These are phyloP conservation scores for Lavandula angustifolia DNA, from an alignment of 257 asterid genomes.

Conservation along the genomic window DNA sequence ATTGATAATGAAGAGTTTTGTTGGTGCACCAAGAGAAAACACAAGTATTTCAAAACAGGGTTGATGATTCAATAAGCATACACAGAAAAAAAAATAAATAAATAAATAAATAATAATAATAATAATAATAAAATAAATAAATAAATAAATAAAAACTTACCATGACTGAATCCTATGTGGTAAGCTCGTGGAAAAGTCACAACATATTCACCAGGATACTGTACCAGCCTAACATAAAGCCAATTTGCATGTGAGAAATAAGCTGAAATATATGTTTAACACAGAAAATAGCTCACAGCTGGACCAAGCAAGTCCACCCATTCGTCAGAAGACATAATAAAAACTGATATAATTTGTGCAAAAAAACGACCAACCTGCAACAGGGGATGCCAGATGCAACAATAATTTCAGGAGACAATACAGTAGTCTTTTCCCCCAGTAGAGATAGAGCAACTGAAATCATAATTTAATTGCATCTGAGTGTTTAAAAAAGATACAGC, in stretches of 20 bases:
- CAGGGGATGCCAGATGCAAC: conserved; percentile 89
- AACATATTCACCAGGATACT: conserved; percentile 97
- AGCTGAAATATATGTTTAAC: conserved; percentile 10
- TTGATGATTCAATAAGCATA: conserved; percentile 22
- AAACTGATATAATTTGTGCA: conserved; percentile 22
- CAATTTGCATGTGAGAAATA: conserved; percentile 33
- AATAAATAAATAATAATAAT: no score
- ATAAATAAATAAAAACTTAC: no score
- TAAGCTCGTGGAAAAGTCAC: conserved; percentile 99
- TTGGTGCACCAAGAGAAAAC: conserved; percentile 11
- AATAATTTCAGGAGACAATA: conserved; percentile 82
- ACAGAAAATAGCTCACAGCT: conserved; percentile 20
- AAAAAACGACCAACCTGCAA: conserved; percentile 70
- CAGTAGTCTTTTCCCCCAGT: conserved; percentile 95
- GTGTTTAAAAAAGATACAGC: conserved; percentile 31
- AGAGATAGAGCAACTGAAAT: conserved; percentile 80
- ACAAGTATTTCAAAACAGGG: conserved; percentile 8
- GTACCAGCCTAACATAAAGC: conserved; percentile 72
- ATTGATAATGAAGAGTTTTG: background rate
- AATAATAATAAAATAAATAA: no score
- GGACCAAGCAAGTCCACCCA: conserved; percentile 22
- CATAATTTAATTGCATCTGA: conserved; percentile 41
- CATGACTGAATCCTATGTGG: conserved; percentile 98
- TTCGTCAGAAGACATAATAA: conserved; percentile 24
- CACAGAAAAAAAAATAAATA: conserved; percentile 28